Evolutionary conservation across 257 asterid genomes (phyloP), one percentile per base, ranked within the genome.

Genomic region (Salvia rosmarinus): DNA sequence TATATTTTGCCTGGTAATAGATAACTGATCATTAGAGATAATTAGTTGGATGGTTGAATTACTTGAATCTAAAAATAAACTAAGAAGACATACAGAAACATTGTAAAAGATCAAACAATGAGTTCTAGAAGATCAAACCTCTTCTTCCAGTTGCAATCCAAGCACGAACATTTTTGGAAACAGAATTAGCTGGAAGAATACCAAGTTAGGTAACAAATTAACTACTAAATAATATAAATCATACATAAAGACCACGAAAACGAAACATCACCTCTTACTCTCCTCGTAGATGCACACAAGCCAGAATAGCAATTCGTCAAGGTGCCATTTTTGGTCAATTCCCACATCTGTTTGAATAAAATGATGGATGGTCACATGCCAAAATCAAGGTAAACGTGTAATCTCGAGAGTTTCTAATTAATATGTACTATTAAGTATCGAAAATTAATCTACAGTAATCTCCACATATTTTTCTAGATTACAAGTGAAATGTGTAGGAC

Each of bases 131-230:
- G 12, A 64, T 21, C 71, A 55, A 55, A 95, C 99, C 99, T 87
- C 65, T 75, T 70, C 83, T 78, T 71, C 96, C 96, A 0, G 89
- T 83, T 2, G 99, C 96, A 72, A 86, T 51, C 99, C 99, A 95
- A 62, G 95, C 84, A 12, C 95, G 96, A 74, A 63, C 59, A 61
- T 86, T 86, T 0, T 40, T 54, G 10, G 81, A 10, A 52, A 68
- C 81, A 21, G 87, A 43, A 40, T 78, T 59, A 75, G 78, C 96
- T 90, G 89, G 81, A 82, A 8, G 67, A 25, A 67, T 71, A 68
- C 64, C 49, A 49, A 57, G 58, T 28, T 58, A n/a, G 52, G 39
- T 9, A 30, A 56, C 73, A 49, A 32, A 77, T 16, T n/a, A 43
- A 69, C 43, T 10, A 35, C 39, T 57, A 34, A 59, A 25, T 58